A percentile compares a stretch with the other conserved stretches of the same genome.
Evolutionary conservation across 371 early-diverging fungal genomes (phyloP).

Genomic region (Mortierella sp.): DNA sequence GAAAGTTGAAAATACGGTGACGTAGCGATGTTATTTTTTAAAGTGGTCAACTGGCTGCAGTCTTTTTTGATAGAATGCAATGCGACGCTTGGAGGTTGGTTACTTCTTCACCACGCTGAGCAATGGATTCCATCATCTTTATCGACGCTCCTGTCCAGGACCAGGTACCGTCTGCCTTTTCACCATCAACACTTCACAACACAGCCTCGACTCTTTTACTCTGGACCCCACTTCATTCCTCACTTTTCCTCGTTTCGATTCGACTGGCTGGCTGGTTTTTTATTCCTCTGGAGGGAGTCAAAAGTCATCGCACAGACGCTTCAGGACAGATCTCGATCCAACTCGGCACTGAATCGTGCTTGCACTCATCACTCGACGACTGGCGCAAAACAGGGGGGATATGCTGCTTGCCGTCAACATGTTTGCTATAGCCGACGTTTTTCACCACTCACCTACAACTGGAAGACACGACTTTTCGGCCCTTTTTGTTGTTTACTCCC

Average conservation of each 20-base stretch:
- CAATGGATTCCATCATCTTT: slow-evolving; percentile 52
- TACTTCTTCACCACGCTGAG: slow-evolving; percentile 36
- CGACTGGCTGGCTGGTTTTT: background rate
- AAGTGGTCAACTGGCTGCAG: background rate
- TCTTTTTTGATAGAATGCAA: slow-evolving; percentile 8
- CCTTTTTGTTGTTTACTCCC: background rate
- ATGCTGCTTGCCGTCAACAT: background rate
- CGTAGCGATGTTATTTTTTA: background rate
- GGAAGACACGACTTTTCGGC: background rate
- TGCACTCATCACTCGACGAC: background rate
- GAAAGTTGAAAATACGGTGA: background rate
- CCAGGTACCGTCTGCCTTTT: slow-evolving; percentile 12
- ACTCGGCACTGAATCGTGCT: background rate
- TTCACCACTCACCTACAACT: background rate
- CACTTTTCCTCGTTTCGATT: background rate
- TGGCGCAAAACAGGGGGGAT: background rate
- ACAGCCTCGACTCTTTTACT: background rate
- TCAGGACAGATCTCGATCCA: slow-evolving; percentile 7
- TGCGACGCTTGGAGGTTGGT: background rate
- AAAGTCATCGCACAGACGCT: background rate
- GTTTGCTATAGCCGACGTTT: background rate
- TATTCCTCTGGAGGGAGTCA: background rate
- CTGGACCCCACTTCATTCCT: background rate
- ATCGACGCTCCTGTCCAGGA: slow-evolving; percentile 55
- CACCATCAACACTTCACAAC: background rate